Base-by-base conservation (phyloP, 768 basidiomycete genomes). In the Pleurotus giganteus region DNA sequence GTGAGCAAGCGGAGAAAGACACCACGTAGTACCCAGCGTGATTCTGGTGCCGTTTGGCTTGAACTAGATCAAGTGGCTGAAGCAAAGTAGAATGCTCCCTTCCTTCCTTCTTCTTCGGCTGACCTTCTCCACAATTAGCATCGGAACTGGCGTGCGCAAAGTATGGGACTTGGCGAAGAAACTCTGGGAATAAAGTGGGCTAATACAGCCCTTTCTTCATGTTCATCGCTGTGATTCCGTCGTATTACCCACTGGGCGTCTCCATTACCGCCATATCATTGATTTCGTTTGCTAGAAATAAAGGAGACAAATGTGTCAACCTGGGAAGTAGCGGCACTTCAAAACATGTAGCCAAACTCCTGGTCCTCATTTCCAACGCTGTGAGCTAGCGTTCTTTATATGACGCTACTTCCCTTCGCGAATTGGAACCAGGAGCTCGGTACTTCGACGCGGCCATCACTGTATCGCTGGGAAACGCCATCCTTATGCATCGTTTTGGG, bases 91-190 rank as follows among this genome's bases (percentile, higher is more conserved):
- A 17, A 50, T 28, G 55, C 28, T 6, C 15, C 42, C 47, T 32
- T 39, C 26, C 39, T 49, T 21, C 27, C 24, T 27, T 17, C 12
- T 36, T 23, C 21, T 36, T 15, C 27, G 23, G 44, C 34, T 49
- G 3, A 42, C 51, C n/a, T 23, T 28, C 24, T 21, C 26, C 11
- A 41, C 31, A 52, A 53, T 32, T 62, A 91, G 89, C 63, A 83
- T 89, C 60, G 83, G 88, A 58, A 89, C 85, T 12, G 89, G 89
- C 23, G 81, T 88, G 31, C 62, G 81, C 63, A 91, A 91, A 71
- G 77, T 90, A 51, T 91, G 88, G 89, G 80, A 81, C 51, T 69
- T 77, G 45, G 81, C 73, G 29, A 75, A 74, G 55, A 65, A 67
- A 43, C 65, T 80, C 44, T 86, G 84, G 84, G 70, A 63, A 57